Percentiles rank a stretch among this genome's conserved stretches.
These are phyloP conservation scores for Penicillium sp. DNA, from an alignment of 2,329 filamentous ascomycete species.

Conservation along the genomic window DNA sequence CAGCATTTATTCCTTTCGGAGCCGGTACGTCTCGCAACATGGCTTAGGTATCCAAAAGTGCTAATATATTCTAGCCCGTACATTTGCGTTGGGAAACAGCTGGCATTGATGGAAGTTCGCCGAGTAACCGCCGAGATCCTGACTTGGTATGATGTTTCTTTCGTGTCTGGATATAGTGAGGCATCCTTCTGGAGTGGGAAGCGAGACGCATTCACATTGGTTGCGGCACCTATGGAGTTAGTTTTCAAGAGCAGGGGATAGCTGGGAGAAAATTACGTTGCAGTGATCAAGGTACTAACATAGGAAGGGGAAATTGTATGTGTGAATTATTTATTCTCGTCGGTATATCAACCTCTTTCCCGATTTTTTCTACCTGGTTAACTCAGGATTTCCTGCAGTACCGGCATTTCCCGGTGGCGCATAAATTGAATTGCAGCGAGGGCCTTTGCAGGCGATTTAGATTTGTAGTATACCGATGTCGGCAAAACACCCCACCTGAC, in stretches of 20 bases:
- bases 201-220: not conserved
- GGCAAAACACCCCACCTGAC: not conserved
- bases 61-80: not conserved
- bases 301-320: not conserved
- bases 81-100: conserved; percentile 1
- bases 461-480: too few relatives aligned
- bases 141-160: not conserved
- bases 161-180: not conserved
- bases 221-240: not conserved
- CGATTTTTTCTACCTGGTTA: too few relatives aligned
- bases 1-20: not conserved
- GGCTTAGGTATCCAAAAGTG: accelerated
- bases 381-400: too few relatives aligned
- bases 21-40: not conserved
- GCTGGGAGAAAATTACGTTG: not conserved
- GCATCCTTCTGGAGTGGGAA: not conserved
- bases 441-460: too few relatives aligned
- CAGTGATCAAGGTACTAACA: not conserved
- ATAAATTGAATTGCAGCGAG: too few relatives aligned
- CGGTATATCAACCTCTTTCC: too few relatives aligned
- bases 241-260: not conserved
- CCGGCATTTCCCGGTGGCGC: too few relatives aligned
- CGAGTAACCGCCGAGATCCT: not conserved
- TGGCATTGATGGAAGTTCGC: conserved; percentile 5
- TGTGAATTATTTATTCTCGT: not conserved